Evolutionary conservation across 768 basidiomycete species (phyloP).

Genomic region (Agrocybe pediades): DNA sequence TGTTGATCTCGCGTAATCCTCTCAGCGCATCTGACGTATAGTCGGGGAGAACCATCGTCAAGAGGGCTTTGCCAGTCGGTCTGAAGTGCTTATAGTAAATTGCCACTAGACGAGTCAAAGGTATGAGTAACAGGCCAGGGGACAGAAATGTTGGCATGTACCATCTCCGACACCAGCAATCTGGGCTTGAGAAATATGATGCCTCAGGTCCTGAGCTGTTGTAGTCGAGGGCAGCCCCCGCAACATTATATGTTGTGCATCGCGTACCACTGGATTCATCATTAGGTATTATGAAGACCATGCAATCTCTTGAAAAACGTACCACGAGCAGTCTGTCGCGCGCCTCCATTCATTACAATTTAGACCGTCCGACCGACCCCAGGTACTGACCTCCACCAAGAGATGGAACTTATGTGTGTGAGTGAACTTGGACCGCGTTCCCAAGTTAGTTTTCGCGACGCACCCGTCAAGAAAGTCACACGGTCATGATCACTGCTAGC

Average conservation of each 20-base stretch:
- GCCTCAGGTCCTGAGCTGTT: slow-evolving; percentile 56
- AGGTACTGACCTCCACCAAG: neutral
- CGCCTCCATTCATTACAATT: neutral
- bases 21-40: slow-evolving; percentile 41
- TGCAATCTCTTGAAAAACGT: neutral
- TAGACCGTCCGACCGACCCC: neutral
- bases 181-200: slow-evolving; percentile 39
- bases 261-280: neutral
- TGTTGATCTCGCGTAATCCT: slow-evolving; percentile 41
- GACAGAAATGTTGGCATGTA: slow-evolving; percentile 17
- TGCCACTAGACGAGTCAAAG: slow-evolving; percentile 40
- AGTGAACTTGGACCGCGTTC: neutral
- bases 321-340: neutral
- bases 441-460: neutral
- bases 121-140: neutral
- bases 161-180: slow-evolving; percentile 50
- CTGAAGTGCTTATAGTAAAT: slow-evolving; percentile 62
- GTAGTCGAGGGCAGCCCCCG: slow-evolving; percentile 52
- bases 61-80: slow-evolving; percentile 58
- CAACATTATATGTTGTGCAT: slow-evolving; percentile 46
- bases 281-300: neutral
- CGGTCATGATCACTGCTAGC: neutral
- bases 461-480: neutral
- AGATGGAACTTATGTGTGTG: neutral
- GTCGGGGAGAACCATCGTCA: slow-evolving; percentile 54